Conservation (phyloP, 176 grass and related monocot genomes). For the Musa schizocarpa region DNA sequence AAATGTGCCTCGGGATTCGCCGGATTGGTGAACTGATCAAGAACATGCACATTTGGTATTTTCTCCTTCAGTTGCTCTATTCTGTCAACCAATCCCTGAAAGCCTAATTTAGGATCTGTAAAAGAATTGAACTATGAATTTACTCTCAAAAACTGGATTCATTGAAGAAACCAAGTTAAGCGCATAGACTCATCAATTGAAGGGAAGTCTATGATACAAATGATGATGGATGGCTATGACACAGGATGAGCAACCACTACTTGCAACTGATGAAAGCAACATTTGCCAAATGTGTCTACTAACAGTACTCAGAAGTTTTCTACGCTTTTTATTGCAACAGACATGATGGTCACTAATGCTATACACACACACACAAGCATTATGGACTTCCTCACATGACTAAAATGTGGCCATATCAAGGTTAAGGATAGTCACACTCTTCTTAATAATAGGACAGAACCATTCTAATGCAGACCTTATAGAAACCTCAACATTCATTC, state of each 20-base stretch:
- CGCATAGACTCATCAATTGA: not conserved
- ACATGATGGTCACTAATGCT: no score
- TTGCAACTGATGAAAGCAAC: not conserved
- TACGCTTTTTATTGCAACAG: no score
- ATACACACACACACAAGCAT: no score
- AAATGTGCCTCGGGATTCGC: conserved; percentile 75
- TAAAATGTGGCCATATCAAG: no score
- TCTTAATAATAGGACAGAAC: no score
- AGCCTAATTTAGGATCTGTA: conserved; percentile 62
- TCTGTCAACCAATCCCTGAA: conserved; percentile 36
- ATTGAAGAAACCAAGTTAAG: not conserved
- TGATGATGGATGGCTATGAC: not conserved
- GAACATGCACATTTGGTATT: conserved; percentile 47
- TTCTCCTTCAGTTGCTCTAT: conserved; percentile 46
- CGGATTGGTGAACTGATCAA: conserved; percentile 50
- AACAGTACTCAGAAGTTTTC: not conserved
- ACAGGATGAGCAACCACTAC: no score
- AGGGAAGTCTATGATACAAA: not conserved
- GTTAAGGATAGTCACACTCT: no score
- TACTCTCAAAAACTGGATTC: not conserved
- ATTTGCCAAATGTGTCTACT: not conserved
- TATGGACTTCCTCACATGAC: no score
- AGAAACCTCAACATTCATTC: no score
- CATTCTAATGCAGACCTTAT: no score
- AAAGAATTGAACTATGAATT: not conserved